These are phyloP conservation scores for Leccinum sublutescens DNA, from an alignment of 768 basidiomycete species.

Conservation along the genomic window DNA sequence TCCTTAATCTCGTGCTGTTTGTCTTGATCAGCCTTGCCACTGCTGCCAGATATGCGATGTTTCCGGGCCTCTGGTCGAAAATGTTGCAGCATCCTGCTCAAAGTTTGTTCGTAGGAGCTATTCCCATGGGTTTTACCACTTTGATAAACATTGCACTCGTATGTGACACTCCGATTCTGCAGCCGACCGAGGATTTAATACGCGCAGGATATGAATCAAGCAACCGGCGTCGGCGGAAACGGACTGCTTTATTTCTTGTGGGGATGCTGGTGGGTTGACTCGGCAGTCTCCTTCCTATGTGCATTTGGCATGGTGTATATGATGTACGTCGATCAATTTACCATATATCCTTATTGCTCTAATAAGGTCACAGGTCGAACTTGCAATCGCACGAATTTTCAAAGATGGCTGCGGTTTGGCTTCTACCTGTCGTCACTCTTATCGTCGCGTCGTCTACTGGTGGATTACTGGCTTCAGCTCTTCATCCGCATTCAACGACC, in stretches of 20 bases:
- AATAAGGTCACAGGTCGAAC: slow-evolving; percentile 39
- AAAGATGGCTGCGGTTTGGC: slow-evolving; percentile 45
- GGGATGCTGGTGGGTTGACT: slow-evolving; percentile 54
- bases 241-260: slow-evolving; percentile 42
- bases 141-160: slow-evolving; percentile 42
- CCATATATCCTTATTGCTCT: background rate
- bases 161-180: slow-evolving; percentile 10
- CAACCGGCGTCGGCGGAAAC: slow-evolving; percentile 36
- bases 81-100: slow-evolving; percentile 49
- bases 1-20: slow-evolving; percentile 42
- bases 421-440: slow-evolving; percentile 51
- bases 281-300: slow-evolving; percentile 38
- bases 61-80: slow-evolving; percentile 41
- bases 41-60: slow-evolving; percentile 40
- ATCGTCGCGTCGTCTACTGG: slow-evolving; percentile 55
- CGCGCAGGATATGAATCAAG: slow-evolving; percentile 32
- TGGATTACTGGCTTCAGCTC: slow-evolving; percentile 40
- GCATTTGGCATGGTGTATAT: slow-evolving; percentile 50
- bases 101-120: slow-evolving; percentile 43
- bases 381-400: slow-evolving; percentile 41
- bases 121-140: slow-evolving; percentile 46
- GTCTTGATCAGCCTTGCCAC: slow-evolving; percentile 33
- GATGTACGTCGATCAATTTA: slow-evolving; percentile 35
- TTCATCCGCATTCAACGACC: slow-evolving; percentile 35
- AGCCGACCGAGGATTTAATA: background rate